Base-by-base conservation (phyloP, 2,329 filamentous ascomycete species). In the Diaporthe vaccinii region DNA sequence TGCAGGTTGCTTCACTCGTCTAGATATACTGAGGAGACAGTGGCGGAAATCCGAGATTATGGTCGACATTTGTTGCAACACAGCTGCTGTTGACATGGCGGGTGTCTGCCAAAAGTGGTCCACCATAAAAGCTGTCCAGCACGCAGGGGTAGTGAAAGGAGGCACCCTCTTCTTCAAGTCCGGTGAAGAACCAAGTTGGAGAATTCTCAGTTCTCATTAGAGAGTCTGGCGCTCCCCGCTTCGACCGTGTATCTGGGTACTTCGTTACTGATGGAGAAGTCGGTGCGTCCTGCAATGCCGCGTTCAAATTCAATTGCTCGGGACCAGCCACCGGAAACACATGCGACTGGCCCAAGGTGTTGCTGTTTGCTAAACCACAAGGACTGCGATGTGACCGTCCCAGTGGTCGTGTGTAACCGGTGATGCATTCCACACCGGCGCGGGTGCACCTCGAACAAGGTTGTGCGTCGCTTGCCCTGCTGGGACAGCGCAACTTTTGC, bases 401-500 rank as follows among this genome's bases (percentile, higher is more conserved):
- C 41, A 65, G 61, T 5, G 61, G 61, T 28, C 41, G 41, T 22
- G 25, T 49, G 61, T 65, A 65, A 34, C 61, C 61, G 28, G 61
- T 65, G 41, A 65, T 49, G 41, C 61, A 65, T 65, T 65, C 61
- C 10, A 65, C 41, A 15, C 61, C 41, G 41, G 61, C 61, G 17
- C 61, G 61, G 12, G 22, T 46, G 25, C 61, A 65, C 44, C 61
- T 65, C 17, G 61, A 46, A 20, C 61, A 65, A 25, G 61, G 41
- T 34, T 65, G 61, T 49, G 41, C 41, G 9, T 65, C 41, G 31
- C 61, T 65, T 65, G 61, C 10, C 41, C 61, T 65, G 41, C 61
- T 65, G 25, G 61, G 61, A 20, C 61, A 65, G 4, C 61, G 61
- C 25, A 65, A 46, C 41, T 65, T 65, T 65, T 65, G 61, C 41